Evolutionary conservation across 2,329 filamentous ascomycete genomes (phyloP).

Genomic region (Pseudogymnoascus sp.): DNA sequence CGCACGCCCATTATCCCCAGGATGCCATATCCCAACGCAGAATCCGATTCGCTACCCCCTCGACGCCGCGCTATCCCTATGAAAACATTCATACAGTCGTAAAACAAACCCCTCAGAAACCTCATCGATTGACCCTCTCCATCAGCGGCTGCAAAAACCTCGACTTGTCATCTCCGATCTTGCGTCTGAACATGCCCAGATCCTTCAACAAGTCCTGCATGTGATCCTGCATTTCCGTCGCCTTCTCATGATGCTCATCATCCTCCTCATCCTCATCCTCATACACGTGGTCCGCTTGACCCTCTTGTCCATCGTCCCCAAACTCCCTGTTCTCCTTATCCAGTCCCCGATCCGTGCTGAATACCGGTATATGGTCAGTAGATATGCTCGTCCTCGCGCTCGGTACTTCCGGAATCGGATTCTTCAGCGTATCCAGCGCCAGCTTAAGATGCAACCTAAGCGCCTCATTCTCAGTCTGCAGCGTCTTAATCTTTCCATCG

Average conservation of each 20-base stretch:
- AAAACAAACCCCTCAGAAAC: neutral
- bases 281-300: conserved; percentile 37
- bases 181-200: conserved; percentile 70
- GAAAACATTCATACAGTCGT: conserved; percentile 1
- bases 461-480: conserved; percentile 87
- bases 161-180: conserved; percentile 74
- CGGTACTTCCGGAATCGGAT: conserved; percentile 67
- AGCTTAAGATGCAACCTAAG: conserved; percentile 81
- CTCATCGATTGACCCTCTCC: conserved; percentile 30
- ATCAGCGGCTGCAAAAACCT: conserved; percentile 52
- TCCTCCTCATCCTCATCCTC: conserved; percentile 55
- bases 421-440: conserved; percentile 78
- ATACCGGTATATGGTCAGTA: conserved; percentile 24
- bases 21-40: neutral
- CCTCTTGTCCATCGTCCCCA: conserved; percentile 19
- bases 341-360: conserved; percentile 16
- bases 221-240: conserved; percentile 68
- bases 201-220: conserved; percentile 81
- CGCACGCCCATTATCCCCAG: neutral
- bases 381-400: conserved; percentile 27
- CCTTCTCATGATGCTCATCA: conserved; percentile 44
- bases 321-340: conserved; percentile 28
- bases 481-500: conserved; percentile 85
- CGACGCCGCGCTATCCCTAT: conserved; percentile 5
- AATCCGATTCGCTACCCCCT: neutral